Evolutionary conservation across 2,329 filamentous ascomycete species (phyloP), one percentile per base, ranked within the genome.

Genomic region (Orbilia brochopaga): DNA sequence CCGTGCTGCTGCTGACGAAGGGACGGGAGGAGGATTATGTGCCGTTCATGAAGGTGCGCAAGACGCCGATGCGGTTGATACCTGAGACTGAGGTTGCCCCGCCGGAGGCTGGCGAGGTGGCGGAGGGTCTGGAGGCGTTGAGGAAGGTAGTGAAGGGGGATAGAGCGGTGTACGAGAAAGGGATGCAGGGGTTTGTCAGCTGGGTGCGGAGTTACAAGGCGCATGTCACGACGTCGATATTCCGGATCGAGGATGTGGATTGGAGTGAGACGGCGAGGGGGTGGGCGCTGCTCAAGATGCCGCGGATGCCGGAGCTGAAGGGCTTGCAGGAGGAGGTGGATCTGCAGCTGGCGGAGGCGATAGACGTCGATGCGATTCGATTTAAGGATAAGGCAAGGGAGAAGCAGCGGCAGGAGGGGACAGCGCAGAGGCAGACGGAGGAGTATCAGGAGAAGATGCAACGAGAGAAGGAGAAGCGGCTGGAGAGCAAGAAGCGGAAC

Each of bases 201-300:
- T 97, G 92, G 90, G 87, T 96, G 0, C 87, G 92, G 78, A 90
- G 90, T 75, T 97, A 97, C 81, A 90, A 87, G 78, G 95, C 94
- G 77, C 94, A 97, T 77, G 87, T 92, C 75, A 92, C 93, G 0
- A 88, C 87, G 69, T 95, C 91, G 77, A 97, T 99, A 75, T 99
- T 99, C 82, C 87, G 90, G 10, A 82, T 91, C 1, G 79, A 83
- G 1, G 91, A 95, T 76, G 83, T 97, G 15, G 88, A 96, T 79
- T 99, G 94, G 94, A 81, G 84, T 3, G 89, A 92, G 59, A 83
- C 94, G 0, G 93, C 88, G 0, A 83, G 86, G 60, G 90, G 89
- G 0, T 99, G 93, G 91, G 94, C 91, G 1, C 83, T 99, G 0
- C 83, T 97, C 1, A 88, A 88, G 56, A 83, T 97, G 74, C 94